These are phyloP conservation scores for Penicillium paxilli DNA, from an alignment of 495 filamentous ascomycete genomes.

Conservation along the genomic window DNA sequence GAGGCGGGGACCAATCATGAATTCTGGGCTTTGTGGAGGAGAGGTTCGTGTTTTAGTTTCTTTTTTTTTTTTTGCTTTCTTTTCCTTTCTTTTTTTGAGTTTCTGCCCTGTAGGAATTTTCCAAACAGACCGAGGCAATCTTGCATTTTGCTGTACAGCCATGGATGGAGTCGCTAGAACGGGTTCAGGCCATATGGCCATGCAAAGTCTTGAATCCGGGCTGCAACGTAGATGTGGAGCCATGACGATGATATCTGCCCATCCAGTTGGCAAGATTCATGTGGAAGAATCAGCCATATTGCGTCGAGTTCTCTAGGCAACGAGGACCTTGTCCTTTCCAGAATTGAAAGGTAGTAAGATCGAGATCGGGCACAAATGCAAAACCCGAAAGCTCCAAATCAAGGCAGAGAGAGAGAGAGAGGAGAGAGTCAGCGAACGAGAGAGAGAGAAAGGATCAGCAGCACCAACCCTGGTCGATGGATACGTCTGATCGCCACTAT, in stretches of 20 bases:
- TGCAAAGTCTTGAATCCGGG: no score
- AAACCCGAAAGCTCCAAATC: neutral
- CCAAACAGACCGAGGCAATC: neutral
- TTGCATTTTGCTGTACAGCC: neutral
- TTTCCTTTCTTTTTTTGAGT: conserved; percentile 1
- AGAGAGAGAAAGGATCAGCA: neutral
- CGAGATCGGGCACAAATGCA: no score
- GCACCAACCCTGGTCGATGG: neutral
- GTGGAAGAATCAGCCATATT: no score
- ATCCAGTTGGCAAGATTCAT: no score
- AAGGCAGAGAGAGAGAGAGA: neutral
- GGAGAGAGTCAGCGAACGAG: neutral
- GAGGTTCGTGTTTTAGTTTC: neutral
- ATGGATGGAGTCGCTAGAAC: no score
- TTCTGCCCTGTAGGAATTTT: neutral
- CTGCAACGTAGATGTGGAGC: no score
- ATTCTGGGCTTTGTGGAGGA: neutral
- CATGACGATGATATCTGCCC: no score
- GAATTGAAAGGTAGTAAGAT: neutral
- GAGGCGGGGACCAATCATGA: neutral
- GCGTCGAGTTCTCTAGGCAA: no score
- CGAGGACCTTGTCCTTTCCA: no score
- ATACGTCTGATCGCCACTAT: conserved; percentile 21
- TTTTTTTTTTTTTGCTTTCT: no score
- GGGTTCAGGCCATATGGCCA: no score